Conservation (phyloP, 768 basidiomycete species). For the Boletus huronensis region DNA sequence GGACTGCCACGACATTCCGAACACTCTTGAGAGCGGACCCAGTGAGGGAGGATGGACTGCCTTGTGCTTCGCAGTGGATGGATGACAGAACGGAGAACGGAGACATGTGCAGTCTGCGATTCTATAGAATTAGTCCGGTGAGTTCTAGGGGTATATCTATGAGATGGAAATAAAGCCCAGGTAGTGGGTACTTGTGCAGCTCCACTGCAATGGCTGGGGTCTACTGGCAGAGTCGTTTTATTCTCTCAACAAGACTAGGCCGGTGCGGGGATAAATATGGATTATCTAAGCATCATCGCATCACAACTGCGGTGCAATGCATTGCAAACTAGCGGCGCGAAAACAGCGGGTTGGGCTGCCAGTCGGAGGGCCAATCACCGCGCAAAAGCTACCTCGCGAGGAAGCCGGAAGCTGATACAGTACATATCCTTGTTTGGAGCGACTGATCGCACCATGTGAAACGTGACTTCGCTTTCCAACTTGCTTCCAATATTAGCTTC, state of each 20-base stretch:
- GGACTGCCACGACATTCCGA: constrained; percentile 63
- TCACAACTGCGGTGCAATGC: background rate
- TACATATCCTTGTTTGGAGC: constrained; percentile 99
- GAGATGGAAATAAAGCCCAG: constrained; percentile 14
- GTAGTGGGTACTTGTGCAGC: constrained; percentile 16
- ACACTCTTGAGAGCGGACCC: constrained; percentile 60
- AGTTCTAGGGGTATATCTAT: constrained; percentile 36
- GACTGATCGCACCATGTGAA: constrained; percentile 86
- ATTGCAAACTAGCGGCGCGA: background rate
- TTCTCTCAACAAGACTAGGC: background rate
- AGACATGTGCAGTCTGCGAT: constrained; percentile 32
- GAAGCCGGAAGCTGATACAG: constrained; percentile 84
- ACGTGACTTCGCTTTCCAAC: constrained; percentile 45
- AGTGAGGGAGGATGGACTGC: constrained; percentile 39
- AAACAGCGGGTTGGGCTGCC: background rate
- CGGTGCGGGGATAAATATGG: constrained; percentile 32
- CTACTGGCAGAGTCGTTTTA: constrained; percentile 9
- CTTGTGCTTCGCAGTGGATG: constrained; percentile 51
- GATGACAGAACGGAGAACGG: constrained; percentile 44
- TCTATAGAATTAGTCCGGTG: constrained; percentile 31
- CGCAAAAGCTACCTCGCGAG: constrained; percentile 40
- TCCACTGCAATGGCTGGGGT: constrained; percentile 10
- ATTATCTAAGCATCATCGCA: constrained; percentile 31
- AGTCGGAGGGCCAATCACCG: constrained; percentile 5
- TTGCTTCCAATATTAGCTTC: constrained; percentile 57